Evolutionary conservation across 2,329 filamentous ascomycete genomes (phyloP), one percentile per base, ranked within the genome.

Genomic region (Talaromyces amestolkiae): DNA sequence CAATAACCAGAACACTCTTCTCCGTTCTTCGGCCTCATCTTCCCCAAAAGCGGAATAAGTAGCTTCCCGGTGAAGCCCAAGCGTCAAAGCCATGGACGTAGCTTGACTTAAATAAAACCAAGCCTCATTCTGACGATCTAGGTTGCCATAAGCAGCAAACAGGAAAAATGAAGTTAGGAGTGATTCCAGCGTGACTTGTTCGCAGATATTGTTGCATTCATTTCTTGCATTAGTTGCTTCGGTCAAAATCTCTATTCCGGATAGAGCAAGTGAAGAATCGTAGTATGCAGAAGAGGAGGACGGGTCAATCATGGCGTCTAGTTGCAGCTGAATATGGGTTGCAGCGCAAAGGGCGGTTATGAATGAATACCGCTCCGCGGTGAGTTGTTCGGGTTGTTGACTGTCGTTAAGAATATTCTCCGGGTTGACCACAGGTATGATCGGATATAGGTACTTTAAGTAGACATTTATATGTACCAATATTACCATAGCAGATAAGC

Each of bases 91-190:
- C 76, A 94, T 82, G 6, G 91, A 93, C 1, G 87, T 89, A 6
- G 90, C 89, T 76, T 95, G 91, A 31, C 91, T 87, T 10, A 94
- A 80, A 74, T 92, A 87, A 73, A 88, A 93, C 91, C 91, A 94
- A 1, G 90, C 91, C 75, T 88, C 88, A 68, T 90, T 87, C 74
- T 93, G 89, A 74, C 88, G 83, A 68, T 92, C 89, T 56, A 91
- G 79, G 43, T 87, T 89, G 67, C 90, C 89, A 74, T 89, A 87
- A 65, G 88, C 89, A 43, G 86, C 89, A 71, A 91, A 93, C 31
- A 94, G 75, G 75, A 94, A 93, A 76, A 91, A 92, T 63, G 89
- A 92, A n/a, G 89, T 92, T 66, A 88, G 86, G 11, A 81, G 73
- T 9, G 72, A 76, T 53, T 77, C 75, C 24, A 80, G 69, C 22